phyloP scores from a whole-genome alignment of 1,139 yeast species.

The Yamadazyma diddensiae region DNA sequence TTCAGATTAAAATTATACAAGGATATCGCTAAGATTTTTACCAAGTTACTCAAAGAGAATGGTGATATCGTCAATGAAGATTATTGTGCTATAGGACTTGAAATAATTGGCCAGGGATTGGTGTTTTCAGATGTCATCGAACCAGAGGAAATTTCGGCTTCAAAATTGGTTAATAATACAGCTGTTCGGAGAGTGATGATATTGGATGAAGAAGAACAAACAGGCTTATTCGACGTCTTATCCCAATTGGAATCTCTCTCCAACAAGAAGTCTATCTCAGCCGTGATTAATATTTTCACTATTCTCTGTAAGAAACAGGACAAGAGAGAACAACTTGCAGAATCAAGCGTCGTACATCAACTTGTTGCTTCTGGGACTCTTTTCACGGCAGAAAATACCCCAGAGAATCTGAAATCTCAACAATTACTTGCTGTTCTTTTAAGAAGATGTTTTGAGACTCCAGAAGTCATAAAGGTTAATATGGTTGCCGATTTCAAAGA shows the following conservation, averaged over 20 bases:
- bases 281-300: conserved; percentile 51
- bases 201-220: neutral
- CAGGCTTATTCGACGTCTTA: conserved; percentile 43
- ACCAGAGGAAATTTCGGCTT: conserved; percentile 12
- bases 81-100: conserved; percentile 30
- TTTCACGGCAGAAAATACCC: conserved; percentile 8
- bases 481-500: conserved; percentile 47
- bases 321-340: conserved; percentile 34
- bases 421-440: conserved; percentile 39
- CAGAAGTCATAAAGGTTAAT: conserved; percentile 44
- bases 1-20: neutral
- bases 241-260: conserved; percentile 36
- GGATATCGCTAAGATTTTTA: conserved; percentile 5
- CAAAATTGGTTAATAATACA: neutral
- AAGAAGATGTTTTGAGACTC: conserved; percentile 70
- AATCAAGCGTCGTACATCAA: conserved; percentile 33
- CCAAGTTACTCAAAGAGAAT: conserved; percentile 3
- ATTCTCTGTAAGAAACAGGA: conserved; percentile 48
- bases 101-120: conserved; percentile 47
- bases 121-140: conserved; percentile 44
- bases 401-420: conserved; percentile 11
- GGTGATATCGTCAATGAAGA: conserved; percentile 8
- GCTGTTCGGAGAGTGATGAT: neutral
- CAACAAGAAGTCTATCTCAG: conserved; percentile 46
- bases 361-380: conserved; percentile 15